Percentiles rank a stretch among this genome's conserved stretches.
Evolutionary conservation across 2,329 filamentous ascomycete genomes (phyloP).

Genomic region (Fusarium humuli): DNA sequence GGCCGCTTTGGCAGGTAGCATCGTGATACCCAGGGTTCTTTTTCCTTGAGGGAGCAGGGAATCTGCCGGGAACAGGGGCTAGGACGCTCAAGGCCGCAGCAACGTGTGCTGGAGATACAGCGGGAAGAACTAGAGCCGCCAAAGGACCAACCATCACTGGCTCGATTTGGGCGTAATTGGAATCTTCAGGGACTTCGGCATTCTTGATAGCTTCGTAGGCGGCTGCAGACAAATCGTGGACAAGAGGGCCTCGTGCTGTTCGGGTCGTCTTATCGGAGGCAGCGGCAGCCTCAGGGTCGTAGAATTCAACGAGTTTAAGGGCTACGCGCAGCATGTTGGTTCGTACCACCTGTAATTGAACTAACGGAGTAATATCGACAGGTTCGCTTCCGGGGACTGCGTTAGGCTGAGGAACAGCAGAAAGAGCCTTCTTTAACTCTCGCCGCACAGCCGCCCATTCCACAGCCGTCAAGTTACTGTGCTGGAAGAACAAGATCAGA

Average conservation of each 20-base stretch:
- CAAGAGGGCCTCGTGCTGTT: slow-evolving; percentile 51
- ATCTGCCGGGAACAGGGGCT: slow-evolving; percentile 75
- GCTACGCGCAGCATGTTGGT: slow-evolving; percentile 90
- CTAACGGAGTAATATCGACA: slow-evolving; percentile 65
- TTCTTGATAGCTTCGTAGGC: slow-evolving; percentile 63
- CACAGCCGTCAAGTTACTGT: slow-evolving; percentile 75
- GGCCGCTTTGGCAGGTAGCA: slow-evolving; percentile 77
- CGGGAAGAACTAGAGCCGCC: slow-evolving; percentile 82
- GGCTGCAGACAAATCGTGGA: slow-evolving; percentile 65
- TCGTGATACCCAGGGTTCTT: slow-evolving; percentile 87
- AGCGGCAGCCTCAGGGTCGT: slow-evolving; percentile 62
- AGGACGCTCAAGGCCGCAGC: slow-evolving; percentile 84
- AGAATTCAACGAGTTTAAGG: slow-evolving; percentile 88
- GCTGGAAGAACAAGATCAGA: slow-evolving; percentile 83
- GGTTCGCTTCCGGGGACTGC: slow-evolving; percentile 46
- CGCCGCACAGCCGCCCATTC: slow-evolving; percentile 65
- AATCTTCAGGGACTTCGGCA: slow-evolving; percentile 52
- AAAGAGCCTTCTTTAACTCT: slow-evolving; percentile 58
- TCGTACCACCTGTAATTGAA: slow-evolving; percentile 86
- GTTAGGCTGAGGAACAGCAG: slow-evolving; percentile 54
- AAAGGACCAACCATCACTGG: slow-evolving; percentile 85
- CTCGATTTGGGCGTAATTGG: slow-evolving; percentile 69
- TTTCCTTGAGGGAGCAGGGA: slow-evolving; percentile 81
- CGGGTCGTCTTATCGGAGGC: slow-evolving; percentile 48
- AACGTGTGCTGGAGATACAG: slow-evolving; percentile 85